Evolutionary conservation across 495 filamentous ascomycete species (phyloP).

Genomic region (Daldinia vernicosa): DNA sequence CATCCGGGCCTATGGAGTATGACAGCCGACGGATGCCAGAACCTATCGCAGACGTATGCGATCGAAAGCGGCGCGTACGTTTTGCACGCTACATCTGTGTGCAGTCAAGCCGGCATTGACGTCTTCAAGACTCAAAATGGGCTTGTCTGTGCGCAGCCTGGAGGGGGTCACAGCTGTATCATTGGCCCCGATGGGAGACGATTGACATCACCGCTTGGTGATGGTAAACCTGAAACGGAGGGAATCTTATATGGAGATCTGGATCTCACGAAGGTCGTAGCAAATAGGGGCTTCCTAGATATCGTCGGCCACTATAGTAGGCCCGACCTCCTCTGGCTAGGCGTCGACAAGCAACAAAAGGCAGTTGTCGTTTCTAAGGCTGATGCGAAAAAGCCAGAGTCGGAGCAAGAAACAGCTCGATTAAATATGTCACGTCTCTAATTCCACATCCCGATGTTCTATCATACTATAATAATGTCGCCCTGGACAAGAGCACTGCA

Average conservation of each 20-base stretch:
- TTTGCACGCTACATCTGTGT: conserved; percentile 57
- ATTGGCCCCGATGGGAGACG: background rate
- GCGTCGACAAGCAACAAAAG: conserved; percentile 53
- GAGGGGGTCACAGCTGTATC: conserved; percentile 59
- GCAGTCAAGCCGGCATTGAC: conserved; percentile 56
- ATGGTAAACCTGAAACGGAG: conserved; percentile 44
- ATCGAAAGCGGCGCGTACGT: conserved; percentile 63
- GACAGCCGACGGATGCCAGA: conserved; percentile 48
- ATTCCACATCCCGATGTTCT: background rate
- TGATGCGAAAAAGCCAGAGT: conserved; percentile 1
- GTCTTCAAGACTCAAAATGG: conserved; percentile 49
- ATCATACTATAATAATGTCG: background rate
- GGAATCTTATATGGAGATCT: conserved; percentile 61
- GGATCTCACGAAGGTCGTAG: conserved; percentile 27
- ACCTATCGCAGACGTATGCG: conserved; percentile 58
- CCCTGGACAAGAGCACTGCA: background rate
- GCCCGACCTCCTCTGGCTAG: conserved; percentile 54
- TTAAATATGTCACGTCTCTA: too few relatives aligned
- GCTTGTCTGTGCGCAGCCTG: conserved; percentile 47
- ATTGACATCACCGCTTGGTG: conserved; percentile 47
- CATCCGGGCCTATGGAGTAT: conserved; percentile 15
- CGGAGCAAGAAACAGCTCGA: conserved; percentile 15
- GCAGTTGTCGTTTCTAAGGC: conserved; percentile 24
- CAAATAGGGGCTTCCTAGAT: background rate
- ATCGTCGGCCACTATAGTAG: background rate